Base-by-base conservation (phyloP, 768 basidiomycete genomes). In the Amanita rimosa region DNA sequence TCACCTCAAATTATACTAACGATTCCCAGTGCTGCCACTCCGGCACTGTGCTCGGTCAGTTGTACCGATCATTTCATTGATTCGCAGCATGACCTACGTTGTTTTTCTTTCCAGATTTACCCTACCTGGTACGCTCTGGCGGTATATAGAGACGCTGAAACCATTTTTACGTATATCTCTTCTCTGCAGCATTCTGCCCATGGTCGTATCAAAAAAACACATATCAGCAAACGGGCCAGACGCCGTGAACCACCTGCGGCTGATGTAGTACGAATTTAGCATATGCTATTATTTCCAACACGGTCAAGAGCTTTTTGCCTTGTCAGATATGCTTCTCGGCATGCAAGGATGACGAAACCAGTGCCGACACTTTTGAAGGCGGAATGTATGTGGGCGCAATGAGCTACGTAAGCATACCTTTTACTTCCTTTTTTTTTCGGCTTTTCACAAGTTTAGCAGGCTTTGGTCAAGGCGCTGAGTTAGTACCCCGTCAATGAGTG, bases 361-460 rank as follows among this genome's bases (percentile, higher is more conserved):
- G 84, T 57, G 80, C 82, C 0, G 85, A 87, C 58, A 83, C 83
- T 1, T 75, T 76, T 44, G 67, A 74, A 22, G 71, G 69, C 19
- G 82, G 81, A 17, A 67, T 75, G 3, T 81, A 85, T 0, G 79
- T 83, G 6, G 86, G 86, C 2, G 86, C 85, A 3, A 88, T 88
- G 81, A 85, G 83, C 61, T 72, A 83, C 63, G 85, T 85, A 58
- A 43, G 83, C 66, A 6, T n/a, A 50, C 17, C 33, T 14, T 17
- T 26, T 48, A 46, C n/a, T n/a, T 14, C n/a, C 14, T 14, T 31
- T 13, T 14, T 27, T 10, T 40, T 47, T 17, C 4, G 17, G 13
- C 9, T 41, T 14, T 46, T 31, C 26, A 3, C 5, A 24, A 33
- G n/a, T 26, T 44, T 13, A 33, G 6, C 55, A 87, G 83, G 84